Conservation (phyloP, 2,329 filamentous ascomycete species). For the Podosphaera xanthii region DNA sequence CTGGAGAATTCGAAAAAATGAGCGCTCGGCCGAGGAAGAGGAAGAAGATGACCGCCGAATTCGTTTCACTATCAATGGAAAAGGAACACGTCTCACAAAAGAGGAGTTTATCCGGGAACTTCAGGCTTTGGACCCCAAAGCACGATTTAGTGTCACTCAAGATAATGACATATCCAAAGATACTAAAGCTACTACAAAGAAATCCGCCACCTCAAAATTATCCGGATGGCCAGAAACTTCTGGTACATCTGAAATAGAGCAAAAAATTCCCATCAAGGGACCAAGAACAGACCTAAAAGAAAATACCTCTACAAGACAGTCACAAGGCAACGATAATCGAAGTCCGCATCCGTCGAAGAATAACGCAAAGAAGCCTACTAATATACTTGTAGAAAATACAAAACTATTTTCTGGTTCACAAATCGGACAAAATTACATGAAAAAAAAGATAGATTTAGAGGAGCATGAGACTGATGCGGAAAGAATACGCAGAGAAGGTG, state of each 20-base stretch:
- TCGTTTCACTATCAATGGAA: constrained; percentile 52
- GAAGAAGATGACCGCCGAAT: constrained; percentile 47
- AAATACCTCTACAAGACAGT: constrained; percentile 5
- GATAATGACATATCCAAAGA: constrained; percentile 11
- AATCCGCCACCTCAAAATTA: constrained; percentile 8
- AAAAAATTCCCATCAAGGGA: not conserved
- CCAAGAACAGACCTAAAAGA: not conserved
- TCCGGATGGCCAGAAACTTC: not conserved
- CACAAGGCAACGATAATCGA: constrained; percentile 6
- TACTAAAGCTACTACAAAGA: constrained; percentile 13
- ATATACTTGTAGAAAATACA: not conserved
- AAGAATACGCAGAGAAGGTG: constrained; percentile 38
- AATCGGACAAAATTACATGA: not conserved
- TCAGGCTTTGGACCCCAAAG: constrained; percentile 44
- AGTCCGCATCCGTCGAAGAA: not conserved
- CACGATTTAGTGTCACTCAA: constrained; percentile 17
- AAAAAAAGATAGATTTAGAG: constrained; percentile 1
- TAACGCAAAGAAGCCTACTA: not conserved
- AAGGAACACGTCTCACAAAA: constrained; percentile 57
- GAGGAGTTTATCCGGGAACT: constrained; percentile 59
- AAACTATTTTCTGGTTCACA: not conserved
- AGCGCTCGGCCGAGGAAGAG: constrained; percentile 16
- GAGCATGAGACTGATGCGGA: constrained; percentile 45
- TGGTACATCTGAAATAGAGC: not conserved
- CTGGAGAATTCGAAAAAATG: constrained; percentile 11